Evolutionary conservation across 768 basidiomycete species (phyloP), one percentile per base, ranked within the genome.

Genomic region (Termitomyces sp.): DNA sequence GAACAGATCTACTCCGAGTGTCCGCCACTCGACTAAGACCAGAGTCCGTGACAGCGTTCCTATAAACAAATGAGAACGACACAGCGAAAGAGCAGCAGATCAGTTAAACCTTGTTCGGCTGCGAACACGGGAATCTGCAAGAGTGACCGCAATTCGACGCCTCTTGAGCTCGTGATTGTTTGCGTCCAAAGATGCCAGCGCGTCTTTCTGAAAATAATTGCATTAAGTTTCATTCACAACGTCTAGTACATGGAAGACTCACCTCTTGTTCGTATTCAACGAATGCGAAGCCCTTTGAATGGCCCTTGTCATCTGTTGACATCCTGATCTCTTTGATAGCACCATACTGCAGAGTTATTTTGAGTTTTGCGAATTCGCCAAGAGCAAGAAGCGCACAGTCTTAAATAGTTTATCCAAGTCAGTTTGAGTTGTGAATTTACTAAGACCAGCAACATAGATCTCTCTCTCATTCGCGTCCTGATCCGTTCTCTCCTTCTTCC

Each of bases 101-200:
- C 35, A 32, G 37, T 68, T 77, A 49, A 44, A 87, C 88, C 75
- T 77, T 62, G 75, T 77, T 48, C 77, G 78, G 5, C 80, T 73
- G 25, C 82, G 80, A 11, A 79, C 82, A 7, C 87, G 86, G 17
- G 85, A 77, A 69, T 96, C 92, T 4, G 92, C 86, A 17, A 95
- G 74, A 0, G 93, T 95, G 25, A 97, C 93, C 2, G 88, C 89
- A 45, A 98, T 90, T 14, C 89, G 83, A n/a, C 94, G 83, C 59
- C 87, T 92, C 72, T 94, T 95, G 29, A 95, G 76, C 65, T 96
- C 93, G 54, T 86, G 72, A 62, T 95, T 96, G 66, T 96, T 95
- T 4, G 91, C 87, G 6, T 80, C 76, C 37, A 97, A 76, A 6
- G 90, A 89, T 6, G 79, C 78, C 54, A 77, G 75, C 0, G 92